Conservation (phyloP, 129 eudicot genomes). For the Logfia minima region DNA sequence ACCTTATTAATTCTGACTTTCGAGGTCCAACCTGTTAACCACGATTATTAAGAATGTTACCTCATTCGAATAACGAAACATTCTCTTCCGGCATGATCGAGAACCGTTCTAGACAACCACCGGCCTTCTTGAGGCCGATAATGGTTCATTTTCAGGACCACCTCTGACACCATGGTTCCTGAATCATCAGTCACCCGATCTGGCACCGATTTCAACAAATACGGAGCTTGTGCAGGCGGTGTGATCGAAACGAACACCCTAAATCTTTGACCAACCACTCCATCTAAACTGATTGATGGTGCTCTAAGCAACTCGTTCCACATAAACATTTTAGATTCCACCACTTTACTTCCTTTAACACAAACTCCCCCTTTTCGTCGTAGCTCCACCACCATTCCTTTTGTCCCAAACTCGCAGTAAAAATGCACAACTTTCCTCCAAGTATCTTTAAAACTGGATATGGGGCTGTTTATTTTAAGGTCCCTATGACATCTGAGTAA, state of each 20-base stretch:
- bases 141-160: conserved; percentile 71
- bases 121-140: conserved; percentile 95
- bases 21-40: not conserved
- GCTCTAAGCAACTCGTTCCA: conserved; percentile 91
- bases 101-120: conserved; percentile 91
- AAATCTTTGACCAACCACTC: conserved; percentile 43
- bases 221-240: conserved; percentile 94
- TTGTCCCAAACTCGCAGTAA: conserved; percentile 90
- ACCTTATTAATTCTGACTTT: not conserved
- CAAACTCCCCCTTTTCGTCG: conserved; percentile 60
- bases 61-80: conserved; percentile 86
- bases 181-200: conserved; percentile 91
- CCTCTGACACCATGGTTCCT: conserved; percentile 92
- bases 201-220: conserved; percentile 82
- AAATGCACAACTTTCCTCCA: conserved; percentile 71
- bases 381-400: conserved; percentile 62
- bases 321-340: conserved; percentile 46
- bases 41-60: conserved; percentile 30
- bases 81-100: conserved; percentile 90
- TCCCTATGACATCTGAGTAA: conserved; percentile 64
- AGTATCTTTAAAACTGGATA: conserved; percentile 39
- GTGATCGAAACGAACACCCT: conserved; percentile 69
- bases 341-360: conserved; percentile 53
- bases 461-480: conserved; percentile 59
- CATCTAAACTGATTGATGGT: conserved; percentile 58